These are phyloP conservation scores for Maudiozyma humilis DNA, from an alignment of 1,139 yeast species.

Conservation along the genomic window DNA sequence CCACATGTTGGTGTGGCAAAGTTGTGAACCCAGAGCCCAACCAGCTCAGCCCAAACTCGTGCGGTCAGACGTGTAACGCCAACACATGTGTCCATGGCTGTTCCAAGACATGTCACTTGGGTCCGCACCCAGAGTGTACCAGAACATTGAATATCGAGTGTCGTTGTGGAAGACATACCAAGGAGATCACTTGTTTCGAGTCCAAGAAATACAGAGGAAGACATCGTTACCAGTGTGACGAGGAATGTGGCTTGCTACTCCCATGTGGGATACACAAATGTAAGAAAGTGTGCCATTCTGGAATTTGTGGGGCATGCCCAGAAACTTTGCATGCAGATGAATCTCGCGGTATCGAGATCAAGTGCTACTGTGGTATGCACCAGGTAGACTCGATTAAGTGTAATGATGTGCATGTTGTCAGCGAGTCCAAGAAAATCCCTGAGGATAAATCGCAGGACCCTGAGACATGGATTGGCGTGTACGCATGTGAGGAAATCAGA, in stretches of 20 bases:
- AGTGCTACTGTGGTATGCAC: conserved; percentile 68
- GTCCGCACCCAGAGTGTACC: conserved; percentile 78
- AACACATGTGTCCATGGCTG: conserved; percentile 64
- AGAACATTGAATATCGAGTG: conserved; percentile 67
- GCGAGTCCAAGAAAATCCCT: conserved; percentile 16
- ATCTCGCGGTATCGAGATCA: conserved; percentile 25
- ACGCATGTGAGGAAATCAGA: conserved; percentile 48
- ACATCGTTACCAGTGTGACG: conserved; percentile 45
- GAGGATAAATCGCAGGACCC: conserved; percentile 8
- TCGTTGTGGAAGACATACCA: conserved; percentile 60
- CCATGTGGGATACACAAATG: conserved; percentile 76
- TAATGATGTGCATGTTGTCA: conserved; percentile 34
- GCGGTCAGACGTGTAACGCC: conserved; percentile 73
- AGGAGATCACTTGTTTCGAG: conserved; percentile 69
- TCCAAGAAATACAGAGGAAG: conserved; percentile 55
- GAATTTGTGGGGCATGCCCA: conserved; percentile 70
- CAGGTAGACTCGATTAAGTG: conserved; percentile 41
- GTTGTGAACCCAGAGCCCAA: conserved; percentile 57
- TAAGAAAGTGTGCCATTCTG: conserved; percentile 52
- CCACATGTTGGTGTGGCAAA: conserved; percentile 82
- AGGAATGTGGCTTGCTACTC: conserved; percentile 46
- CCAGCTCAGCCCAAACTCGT: conserved; percentile 67
- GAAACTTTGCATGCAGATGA: conserved; percentile 27
- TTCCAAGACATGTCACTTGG: conserved; percentile 75
- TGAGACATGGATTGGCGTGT: conserved; percentile 52